phyloP scores from a whole-genome alignment of 2,329 filamentous ascomycete species.

The Calonectria montana region DNA sequence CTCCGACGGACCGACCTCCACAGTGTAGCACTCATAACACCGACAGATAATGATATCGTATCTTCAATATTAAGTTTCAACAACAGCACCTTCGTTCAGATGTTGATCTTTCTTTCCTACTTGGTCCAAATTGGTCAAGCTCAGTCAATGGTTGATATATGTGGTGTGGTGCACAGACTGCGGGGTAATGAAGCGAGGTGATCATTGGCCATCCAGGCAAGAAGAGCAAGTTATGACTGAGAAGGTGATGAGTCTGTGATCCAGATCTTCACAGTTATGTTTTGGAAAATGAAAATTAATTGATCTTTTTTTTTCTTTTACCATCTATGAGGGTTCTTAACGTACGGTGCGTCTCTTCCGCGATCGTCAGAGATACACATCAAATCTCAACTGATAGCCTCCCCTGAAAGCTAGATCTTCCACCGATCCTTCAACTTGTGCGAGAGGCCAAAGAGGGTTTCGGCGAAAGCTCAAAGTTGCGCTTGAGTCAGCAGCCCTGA shows the following conservation, averaged over 20 bases:
- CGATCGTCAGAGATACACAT: too few species aligned
- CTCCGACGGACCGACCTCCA: not conserved
- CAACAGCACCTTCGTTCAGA: not conserved
- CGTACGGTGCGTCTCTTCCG: too few species aligned
- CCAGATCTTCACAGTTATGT: not conserved
- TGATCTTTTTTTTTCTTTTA: too few species aligned
- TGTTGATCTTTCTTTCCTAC: not conserved
- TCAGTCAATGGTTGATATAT: not conserved
- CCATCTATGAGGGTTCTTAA: too few species aligned
- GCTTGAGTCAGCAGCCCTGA: too few species aligned
- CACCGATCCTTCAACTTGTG: not conserved
- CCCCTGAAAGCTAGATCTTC: too few species aligned
- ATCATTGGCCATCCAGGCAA: not conserved
- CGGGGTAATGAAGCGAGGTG: not conserved
- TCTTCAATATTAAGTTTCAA: not conserved
- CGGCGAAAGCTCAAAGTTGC: too few species aligned
- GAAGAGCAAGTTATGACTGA: not conserved
- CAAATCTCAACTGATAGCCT: too few species aligned
- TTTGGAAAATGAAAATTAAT: too few species aligned
- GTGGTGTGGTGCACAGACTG: slow-evolving; percentile 4
- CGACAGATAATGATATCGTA: not conserved
- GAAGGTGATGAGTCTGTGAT: too few species aligned
- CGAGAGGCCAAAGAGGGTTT: too few species aligned
- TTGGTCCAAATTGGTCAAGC: not conserved
- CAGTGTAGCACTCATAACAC: not conserved